These are phyloP conservation scores for Syncephalastrum monosporum DNA, from an alignment of 371 early-diverging fungal species.

Conservation along the genomic window DNA sequence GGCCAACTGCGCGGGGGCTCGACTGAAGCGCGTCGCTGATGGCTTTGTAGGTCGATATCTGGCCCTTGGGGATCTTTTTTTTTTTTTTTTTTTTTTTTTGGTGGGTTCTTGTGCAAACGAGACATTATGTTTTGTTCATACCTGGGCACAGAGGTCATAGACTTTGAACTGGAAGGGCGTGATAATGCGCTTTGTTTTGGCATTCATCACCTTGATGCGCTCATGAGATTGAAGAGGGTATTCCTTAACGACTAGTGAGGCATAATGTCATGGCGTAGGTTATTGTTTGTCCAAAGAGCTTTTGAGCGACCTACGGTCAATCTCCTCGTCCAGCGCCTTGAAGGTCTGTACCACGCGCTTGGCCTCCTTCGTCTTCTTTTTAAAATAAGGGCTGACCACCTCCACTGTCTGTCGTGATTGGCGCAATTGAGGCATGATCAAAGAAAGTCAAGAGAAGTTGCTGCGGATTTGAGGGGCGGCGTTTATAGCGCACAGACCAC, in stretches of 20 bases:
- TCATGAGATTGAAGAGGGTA: constrained; percentile 43
- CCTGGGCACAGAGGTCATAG: constrained; percentile 68
- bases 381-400: no score
- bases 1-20: constrained; percentile 75
- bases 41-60: constrained; percentile 75
- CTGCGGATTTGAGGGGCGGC: no score
- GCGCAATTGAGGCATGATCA: no score
- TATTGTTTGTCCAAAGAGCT: background rate
- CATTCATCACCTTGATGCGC: constrained; percentile 49
- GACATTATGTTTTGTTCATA: constrained; percentile 12
- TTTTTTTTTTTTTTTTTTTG: no score
- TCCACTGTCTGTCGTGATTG: no score
- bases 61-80: constrained; percentile 60
- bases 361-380: background rate
- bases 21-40: constrained; percentile 65
- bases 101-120: no score
- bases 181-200: constrained; percentile 53
- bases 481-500: no score
- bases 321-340: constrained; percentile 26
- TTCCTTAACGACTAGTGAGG: constrained; percentile 22
- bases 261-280: background rate
- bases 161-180: constrained; percentile 75
- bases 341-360: constrained; percentile 13
- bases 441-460: no score
- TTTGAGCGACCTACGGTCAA: constrained; percentile 13